A percentile compares a stretch with the other conserved stretches of the same genome.
Conservation (phyloP, 2,329 filamentous ascomycete species). For the Ophiostoma ulmi region DNA sequence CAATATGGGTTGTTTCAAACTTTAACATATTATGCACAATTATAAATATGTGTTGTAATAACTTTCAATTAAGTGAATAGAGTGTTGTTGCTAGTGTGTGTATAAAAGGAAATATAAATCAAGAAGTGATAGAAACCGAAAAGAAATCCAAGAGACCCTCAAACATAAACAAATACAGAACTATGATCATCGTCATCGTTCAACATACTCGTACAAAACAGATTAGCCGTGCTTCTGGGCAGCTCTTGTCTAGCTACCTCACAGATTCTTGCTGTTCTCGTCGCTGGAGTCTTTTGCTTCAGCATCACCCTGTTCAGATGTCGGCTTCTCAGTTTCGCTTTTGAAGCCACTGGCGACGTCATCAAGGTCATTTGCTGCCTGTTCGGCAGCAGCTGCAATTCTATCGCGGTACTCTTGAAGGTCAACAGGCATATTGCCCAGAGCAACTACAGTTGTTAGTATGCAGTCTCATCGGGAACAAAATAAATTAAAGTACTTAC, state of each 20-base stretch:
- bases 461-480: neutral
- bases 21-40: neutral
- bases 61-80: neutral
- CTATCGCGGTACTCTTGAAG: slow-evolving; percentile 27
- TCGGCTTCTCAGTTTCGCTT: neutral
- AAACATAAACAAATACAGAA: neutral
- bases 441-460: slow-evolving; percentile 23
- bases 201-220: slow-evolving; percentile 6
- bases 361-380: neutral
- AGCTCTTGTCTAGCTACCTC: neutral
- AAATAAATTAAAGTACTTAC: slow-evolving; percentile 35
- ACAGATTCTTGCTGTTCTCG: slow-evolving; percentile 29
- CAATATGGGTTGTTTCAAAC: neutral
- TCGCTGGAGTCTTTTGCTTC: neutral
- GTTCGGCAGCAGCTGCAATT: slow-evolving; percentile 21
- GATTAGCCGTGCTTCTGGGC: neutral
- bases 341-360: neutral
- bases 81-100: slow-evolving; percentile 2
- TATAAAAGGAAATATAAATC: neutral
- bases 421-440: slow-evolving; percentile 26
- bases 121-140: neutral
- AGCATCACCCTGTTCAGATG: neutral
- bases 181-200: neutral
- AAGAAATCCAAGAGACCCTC: neutral
- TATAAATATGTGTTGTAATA: neutral